Evolutionary conservation across 169 alveolate genomes (phyloP), one percentile per base, ranked within the genome.

Genomic region (Theileria luwenshuni): DNA sequence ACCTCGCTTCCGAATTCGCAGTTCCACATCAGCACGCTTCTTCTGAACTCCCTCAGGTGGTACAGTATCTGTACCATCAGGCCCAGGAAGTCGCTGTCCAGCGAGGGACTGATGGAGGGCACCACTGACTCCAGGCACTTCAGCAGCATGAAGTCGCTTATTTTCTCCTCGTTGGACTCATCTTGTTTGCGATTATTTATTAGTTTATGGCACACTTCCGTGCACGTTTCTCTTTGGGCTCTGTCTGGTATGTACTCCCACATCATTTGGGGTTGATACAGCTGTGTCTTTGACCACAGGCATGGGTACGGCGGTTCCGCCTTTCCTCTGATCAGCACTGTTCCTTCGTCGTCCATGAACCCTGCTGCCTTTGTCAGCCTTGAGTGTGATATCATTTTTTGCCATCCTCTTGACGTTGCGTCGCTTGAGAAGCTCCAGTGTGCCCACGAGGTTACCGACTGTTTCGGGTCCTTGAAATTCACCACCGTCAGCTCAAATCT

Each of bases 401-500:
- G 97, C 97, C 97, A 94, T 42, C 97, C 97, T 19, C 97, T 69
- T 32, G 94, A 86, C 58, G 94, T 85, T 51, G 96, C 96, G 61
- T 92, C 94, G 60, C 92, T 90, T 28, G 93, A 80, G 86, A 94
- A 94, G 23, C 94, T 90, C 97, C 97, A 94, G 72, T 93, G 95
- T 33, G 97, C 96, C 96, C 97, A 93, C 27, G 96, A 92, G 21
- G 96, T 93, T 35, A 94, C 94, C 19, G 94, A 90, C 65, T 88
- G 95, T 67, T 94, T 94, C 45, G 93, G 94, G 65, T 91, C 95
- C 74, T 85, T 80, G 69, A 90, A 87, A 73, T 94, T 94, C 52
- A 93, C 96, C 30, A 94, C 96, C 27, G 96, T 90, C 59, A 94
- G 90, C 69, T 94, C 96, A 65, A 94, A 94, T 3, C 96, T 88